A percentile compares a stretch with the other conserved stretches of the same genome.
phyloP scores from a whole-genome alignment of 2,329 filamentous ascomycete species.

The Aspergillus luchuensis region DNA sequence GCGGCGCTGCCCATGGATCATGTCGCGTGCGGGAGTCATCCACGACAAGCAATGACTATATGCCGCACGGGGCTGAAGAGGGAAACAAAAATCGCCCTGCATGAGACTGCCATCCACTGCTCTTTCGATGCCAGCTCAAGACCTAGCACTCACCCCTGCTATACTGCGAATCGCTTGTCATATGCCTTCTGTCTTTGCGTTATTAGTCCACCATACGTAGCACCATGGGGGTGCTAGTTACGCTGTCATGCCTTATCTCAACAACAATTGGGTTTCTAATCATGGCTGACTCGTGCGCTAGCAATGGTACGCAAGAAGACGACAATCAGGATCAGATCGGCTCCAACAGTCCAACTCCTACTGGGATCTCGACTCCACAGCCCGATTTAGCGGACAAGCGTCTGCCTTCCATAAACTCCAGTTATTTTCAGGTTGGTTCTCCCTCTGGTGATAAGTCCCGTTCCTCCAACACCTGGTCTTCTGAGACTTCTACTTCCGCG shows the following conservation, averaged over 20 bases:
- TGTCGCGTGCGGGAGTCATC: constrained; percentile 3
- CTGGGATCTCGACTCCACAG: constrained; percentile 87
- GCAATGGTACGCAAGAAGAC: constrained; percentile 41
- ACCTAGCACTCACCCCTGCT: not conserved
- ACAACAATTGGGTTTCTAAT: not conserved
- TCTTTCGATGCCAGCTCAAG: not conserved
- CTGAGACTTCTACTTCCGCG: constrained; percentile 30
- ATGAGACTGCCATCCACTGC: not conserved
- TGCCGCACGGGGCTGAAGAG: constrained; percentile 7
- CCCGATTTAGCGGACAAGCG: constrained; percentile 94
- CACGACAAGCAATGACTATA: constrained; percentile 5
- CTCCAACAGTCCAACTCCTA: constrained; percentile 79
- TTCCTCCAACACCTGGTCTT: constrained; percentile 43
- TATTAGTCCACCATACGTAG: not conserved
- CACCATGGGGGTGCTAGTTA: constrained; percentile 13
- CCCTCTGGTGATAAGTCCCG: constrained; percentile 70
- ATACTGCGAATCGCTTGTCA: not conserved
- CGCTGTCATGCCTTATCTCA: constrained; percentile 8
- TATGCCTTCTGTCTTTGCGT: not conserved
- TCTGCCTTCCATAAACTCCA: constrained; percentile 88
- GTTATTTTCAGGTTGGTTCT: constrained; percentile 99
- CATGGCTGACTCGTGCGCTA: constrained; percentile 32
- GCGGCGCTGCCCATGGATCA: not conserved
- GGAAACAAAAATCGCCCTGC: not conserved
- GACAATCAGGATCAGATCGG: constrained; percentile 55